Conservation (phyloP, 31 red algal species). For the Porphyra umbilicalis region DNA sequence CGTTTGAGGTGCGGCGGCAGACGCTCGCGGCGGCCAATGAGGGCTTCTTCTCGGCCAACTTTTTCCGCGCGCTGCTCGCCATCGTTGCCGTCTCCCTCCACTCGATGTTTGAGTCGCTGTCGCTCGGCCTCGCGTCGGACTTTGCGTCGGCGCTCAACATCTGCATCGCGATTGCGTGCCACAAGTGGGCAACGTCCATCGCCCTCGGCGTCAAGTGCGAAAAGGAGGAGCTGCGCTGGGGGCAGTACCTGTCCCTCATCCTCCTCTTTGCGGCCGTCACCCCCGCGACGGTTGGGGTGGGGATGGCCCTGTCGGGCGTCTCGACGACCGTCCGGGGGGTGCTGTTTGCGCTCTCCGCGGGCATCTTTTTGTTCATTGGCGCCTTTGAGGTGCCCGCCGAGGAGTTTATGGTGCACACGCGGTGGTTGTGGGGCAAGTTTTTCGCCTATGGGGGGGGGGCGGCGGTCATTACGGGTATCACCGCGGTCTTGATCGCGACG, state of each 20-base stretch:
- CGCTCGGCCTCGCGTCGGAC: constrained; percentile 19
- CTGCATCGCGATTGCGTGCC: constrained; percentile 41
- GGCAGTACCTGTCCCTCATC: constrained; percentile 27
- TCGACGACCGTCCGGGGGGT: constrained; percentile 21
- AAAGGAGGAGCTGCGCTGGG: constrained; percentile 4
- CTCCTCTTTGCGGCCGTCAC: constrained; percentile 22
- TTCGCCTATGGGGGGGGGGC: constrained; percentile 17
- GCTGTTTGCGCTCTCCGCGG: constrained; percentile 36
- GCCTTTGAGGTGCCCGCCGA: constrained; percentile 27
- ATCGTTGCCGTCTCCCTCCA: constrained; percentile 27
- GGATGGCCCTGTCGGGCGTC: constrained; percentile 12
- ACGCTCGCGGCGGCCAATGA: neutral
- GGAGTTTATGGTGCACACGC: constrained; percentile 9
- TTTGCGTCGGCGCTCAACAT: constrained; percentile 32
- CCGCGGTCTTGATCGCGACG: constrained; percentile 12
- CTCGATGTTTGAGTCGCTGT: constrained; percentile 53
- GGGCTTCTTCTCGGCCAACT: constrained; percentile 15
- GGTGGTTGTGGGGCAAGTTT: constrained; percentile 24
- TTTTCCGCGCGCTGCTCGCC: constrained; percentile 19
- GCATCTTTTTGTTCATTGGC: constrained; percentile 54
- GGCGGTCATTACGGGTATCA: constrained; percentile 27
- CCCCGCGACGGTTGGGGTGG: constrained; percentile 34
- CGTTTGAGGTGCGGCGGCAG: constrained; percentile 1
- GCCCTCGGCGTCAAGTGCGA: constrained; percentile 28
- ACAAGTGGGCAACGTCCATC: constrained; percentile 44